Evolutionary conservation across 2,329 filamentous ascomycete species (phyloP).

Genomic region (Shiraia bambusicola): DNA sequence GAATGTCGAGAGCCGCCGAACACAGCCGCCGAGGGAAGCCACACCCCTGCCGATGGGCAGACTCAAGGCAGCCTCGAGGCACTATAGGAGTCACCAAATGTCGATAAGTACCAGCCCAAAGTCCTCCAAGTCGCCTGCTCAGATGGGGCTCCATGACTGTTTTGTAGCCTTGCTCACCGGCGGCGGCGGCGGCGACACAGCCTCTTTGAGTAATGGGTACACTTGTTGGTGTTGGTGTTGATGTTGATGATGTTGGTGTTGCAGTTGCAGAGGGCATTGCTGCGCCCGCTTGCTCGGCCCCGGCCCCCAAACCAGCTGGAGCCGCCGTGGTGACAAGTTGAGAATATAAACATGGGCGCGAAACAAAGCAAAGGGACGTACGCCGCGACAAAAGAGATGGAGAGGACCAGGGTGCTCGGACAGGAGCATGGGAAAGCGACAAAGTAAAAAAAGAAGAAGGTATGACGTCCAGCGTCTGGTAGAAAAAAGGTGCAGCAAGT

Average conservation of each 20-base stretch:
- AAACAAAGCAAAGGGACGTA: not conserved
- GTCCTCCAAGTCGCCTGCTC: slow-evolving; percentile 20
- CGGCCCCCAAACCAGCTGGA: slow-evolving; percentile 1
- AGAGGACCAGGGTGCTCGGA: not conserved
- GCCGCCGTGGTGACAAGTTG: not conserved
- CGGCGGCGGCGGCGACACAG: slow-evolving; percentile 32
- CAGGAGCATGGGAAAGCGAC: slow-evolving; percentile 5
- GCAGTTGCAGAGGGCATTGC: too few relatives aligned
- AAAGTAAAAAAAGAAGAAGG: slow-evolving; percentile 19
- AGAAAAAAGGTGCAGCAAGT: slow-evolving; percentile 10
- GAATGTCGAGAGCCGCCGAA: slow-evolving; percentile 18
- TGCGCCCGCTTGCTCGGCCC: slow-evolving; percentile 21
- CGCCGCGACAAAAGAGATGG: not conserved
- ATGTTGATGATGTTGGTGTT: too few relatives aligned
- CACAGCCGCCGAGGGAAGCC: slow-evolving; percentile 33
- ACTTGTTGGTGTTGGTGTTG: not conserved
- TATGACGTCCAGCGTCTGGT: slow-evolving; percentile 20
- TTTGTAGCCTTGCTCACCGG: slow-evolving; percentile 26
- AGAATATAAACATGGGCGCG: not conserved
- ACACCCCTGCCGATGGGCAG: slow-evolving; percentile 20
- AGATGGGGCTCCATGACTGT: slow-evolving; percentile 21
- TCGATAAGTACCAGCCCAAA: slow-evolving; percentile 32
- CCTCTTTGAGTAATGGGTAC: slow-evolving; percentile 20
- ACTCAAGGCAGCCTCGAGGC: slow-evolving; percentile 30
- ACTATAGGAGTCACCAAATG: slow-evolving; percentile 11